Base-by-base conservation (phyloP, 1,284 basidiomycete genomes). In the Pseudozyma flocculosa region DNA sequence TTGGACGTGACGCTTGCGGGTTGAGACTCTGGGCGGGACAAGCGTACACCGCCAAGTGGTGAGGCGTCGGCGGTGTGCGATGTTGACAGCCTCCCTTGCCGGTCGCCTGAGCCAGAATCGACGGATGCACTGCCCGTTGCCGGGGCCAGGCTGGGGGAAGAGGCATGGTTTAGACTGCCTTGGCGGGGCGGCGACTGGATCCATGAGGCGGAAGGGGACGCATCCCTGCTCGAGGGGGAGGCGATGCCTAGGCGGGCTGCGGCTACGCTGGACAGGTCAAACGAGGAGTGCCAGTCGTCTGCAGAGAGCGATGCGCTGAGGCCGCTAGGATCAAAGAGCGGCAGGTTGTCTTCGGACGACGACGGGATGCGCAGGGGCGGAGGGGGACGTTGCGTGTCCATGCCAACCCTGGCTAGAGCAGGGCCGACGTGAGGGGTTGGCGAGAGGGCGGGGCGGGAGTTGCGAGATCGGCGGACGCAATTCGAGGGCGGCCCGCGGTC, bases 301-400 rank as follows among this genome's bases (percentile, higher is more conserved):
- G 43, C 54, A 8, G 62, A 65, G 46, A 65, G 57, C 15, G 62
- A 65, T 26, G 58, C 62, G 46, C 62, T 61, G 39, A 65, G 62
- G 30, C 62, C 62, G 42, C 57, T 65, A 7, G 62, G 62, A 43
- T 65, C 62, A 42, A 65, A 65, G 36, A 65, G 40, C 15, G 62
- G 62, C 48, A 61, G 57, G 29, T 61, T 54, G 51, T 65, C 62
- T 50, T 65, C 62, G 43, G 54, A 51, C 43, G 62, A 58, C 41
- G 54, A 51, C 43, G 62, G 62, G 49, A 65, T 61, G 54, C 54
- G 48, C 23, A 65, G 57, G 38, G 57, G 58, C 36, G 48, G 18
- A 8, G 19, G 38, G 10, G 38, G 38, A 5, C 7, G 38, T 40
- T 40, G 38, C 9, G 38, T 15, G 4, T 40, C 11, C 38, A 40